A percentile compares a stretch with the other conserved stretches of the same genome.
These are phyloP conservation scores for Pseudozyma pruni DNA, from an alignment of 1,284 basidiomycete genomes.

Conservation along the genomic window DNA sequence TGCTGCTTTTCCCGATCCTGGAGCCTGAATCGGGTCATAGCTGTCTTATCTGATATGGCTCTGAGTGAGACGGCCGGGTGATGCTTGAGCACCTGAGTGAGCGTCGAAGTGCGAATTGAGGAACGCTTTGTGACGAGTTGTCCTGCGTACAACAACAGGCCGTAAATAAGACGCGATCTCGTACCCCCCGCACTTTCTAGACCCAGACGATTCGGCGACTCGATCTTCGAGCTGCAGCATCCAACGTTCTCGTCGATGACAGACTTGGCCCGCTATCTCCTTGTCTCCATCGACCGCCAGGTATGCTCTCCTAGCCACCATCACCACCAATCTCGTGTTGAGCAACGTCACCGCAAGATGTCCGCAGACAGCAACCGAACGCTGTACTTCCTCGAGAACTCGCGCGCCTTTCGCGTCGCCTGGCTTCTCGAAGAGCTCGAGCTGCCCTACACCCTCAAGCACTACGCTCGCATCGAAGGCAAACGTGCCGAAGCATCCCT, in stretches of 20 bases:
- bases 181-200: constrained; percentile 3
- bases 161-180: constrained; percentile 11
- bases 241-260: not conserved
- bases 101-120: too few relatives aligned
- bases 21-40: too few relatives aligned
- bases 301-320: not conserved
- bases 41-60: too few relatives aligned
- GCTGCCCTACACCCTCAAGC: constrained; percentile 16
- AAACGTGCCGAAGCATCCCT: constrained; percentile 23
- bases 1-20: too few relatives aligned
- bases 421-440: constrained; percentile 36
- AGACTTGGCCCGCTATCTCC: too few relatives aligned
- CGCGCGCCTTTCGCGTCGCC: constrained; percentile 34
- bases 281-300: not conserved
- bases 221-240: not conserved
- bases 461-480: constrained; percentile 23
- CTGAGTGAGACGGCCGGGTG: too few relatives aligned
- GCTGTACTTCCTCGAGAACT: constrained; percentile 40
- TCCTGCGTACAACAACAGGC: too few relatives aligned
- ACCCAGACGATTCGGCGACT: constrained; percentile 7
- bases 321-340: not conserved
- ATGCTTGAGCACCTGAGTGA: too few relatives aligned
- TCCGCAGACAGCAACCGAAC: not conserved
- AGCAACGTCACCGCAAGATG: not conserved
- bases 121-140: too few relatives aligned